Conservation (phyloP, 2,329 filamentous ascomycete species). For the Cercospora brassicicola region DNA sequence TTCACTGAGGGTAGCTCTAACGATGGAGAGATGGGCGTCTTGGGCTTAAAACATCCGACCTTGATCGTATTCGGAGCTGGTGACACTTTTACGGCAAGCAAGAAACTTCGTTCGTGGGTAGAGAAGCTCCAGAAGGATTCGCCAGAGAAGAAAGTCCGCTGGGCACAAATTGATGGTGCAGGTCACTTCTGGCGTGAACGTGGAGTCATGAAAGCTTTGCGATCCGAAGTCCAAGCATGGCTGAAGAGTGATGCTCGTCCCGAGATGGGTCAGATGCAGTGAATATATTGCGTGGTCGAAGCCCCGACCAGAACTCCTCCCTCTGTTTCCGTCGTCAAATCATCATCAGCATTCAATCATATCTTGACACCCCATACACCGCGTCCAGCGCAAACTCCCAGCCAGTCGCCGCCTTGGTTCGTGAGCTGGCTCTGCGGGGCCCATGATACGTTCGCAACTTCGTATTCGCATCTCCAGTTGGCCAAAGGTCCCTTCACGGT, state of each 20-base stretch:
- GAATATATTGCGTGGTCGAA: not conserved
- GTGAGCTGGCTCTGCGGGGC: slow-evolving; percentile 69
- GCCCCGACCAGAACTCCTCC: not conserved
- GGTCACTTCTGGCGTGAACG: slow-evolving; percentile 54
- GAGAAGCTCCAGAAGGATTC: slow-evolving; percentile 49
- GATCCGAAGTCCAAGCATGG: slow-evolving; percentile 31
- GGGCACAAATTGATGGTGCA: slow-evolving; percentile 50
- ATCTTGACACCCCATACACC: slow-evolving; percentile 75
- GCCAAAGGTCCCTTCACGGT: slow-evolving; percentile 68
- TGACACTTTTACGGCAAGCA: slow-evolving; percentile 70
- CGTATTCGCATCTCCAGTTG: slow-evolving; percentile 82
- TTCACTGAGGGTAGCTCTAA: slow-evolving; percentile 23
- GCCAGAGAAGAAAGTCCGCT: slow-evolving; percentile 39
- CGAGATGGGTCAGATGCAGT: not conserved
- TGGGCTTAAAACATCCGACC: slow-evolving; percentile 57
- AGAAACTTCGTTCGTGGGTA: slow-evolving; percentile 67
- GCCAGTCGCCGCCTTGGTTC: slow-evolving; percentile 74
- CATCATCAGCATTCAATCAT: slow-evolving; percentile 33
- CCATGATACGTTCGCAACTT: slow-evolving; percentile 83
- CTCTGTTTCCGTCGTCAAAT: not conserved
- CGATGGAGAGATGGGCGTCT: slow-evolving; percentile 43
- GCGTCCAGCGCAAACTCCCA: slow-evolving; percentile 76
- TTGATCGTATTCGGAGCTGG: slow-evolving; percentile 72
- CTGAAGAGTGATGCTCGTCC: slow-evolving; percentile 4
- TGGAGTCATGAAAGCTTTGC: slow-evolving; percentile 37